Conservation (phyloP, 768 basidiomycete species). For the Naganishia antarctica region DNA sequence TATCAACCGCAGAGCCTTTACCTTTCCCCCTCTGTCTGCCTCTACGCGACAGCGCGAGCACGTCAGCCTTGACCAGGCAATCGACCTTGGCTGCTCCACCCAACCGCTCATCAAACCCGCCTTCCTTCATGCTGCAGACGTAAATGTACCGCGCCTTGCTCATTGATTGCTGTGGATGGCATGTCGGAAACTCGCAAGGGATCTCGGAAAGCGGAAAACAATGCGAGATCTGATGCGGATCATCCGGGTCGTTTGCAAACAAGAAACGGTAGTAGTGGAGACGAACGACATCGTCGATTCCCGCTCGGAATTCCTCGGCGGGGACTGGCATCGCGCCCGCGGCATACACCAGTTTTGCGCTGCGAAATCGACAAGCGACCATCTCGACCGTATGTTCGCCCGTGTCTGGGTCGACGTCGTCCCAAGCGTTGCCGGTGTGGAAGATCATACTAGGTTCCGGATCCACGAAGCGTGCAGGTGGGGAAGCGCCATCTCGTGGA, state of each 20-base stretch:
- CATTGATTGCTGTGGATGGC: conserved; percentile 42
- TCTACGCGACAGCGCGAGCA: conserved; percentile 35
- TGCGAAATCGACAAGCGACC: conserved; percentile 49
- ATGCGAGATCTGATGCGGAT: conserved; percentile 36
- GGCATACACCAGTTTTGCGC: conserved; percentile 50
- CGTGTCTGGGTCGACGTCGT: conserved; percentile 35
- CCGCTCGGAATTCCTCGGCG: conserved; percentile 32
- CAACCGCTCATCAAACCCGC: conserved; percentile 49
- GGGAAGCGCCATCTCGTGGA: conserved; percentile 40
- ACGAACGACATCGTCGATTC: conserved; percentile 45
- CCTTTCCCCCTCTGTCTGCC: conserved; percentile 38
- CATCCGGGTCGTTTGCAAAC: conserved; percentile 19
- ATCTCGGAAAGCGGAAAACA: conserved; percentile 49
- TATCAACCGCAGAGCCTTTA: conserved; percentile 42
- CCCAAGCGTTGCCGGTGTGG: conserved; percentile 51
- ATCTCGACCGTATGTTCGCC: conserved; percentile 43
- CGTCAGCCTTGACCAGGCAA: conserved; percentile 51
- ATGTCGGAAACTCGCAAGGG: conserved; percentile 51
- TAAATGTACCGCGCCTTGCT: conserved; percentile 47
- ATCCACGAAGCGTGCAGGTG: conserved; percentile 44
- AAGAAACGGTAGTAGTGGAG: conserved; percentile 49
- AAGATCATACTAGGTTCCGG: conserved; percentile 50
- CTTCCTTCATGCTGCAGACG: conserved; percentile 50
- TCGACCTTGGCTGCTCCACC: conserved; percentile 52
- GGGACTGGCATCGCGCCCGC: conserved; percentile 49